phyloP scores from a whole-genome alignment of 305 asterid genomes.

The Fraxinus platypoda region DNA sequence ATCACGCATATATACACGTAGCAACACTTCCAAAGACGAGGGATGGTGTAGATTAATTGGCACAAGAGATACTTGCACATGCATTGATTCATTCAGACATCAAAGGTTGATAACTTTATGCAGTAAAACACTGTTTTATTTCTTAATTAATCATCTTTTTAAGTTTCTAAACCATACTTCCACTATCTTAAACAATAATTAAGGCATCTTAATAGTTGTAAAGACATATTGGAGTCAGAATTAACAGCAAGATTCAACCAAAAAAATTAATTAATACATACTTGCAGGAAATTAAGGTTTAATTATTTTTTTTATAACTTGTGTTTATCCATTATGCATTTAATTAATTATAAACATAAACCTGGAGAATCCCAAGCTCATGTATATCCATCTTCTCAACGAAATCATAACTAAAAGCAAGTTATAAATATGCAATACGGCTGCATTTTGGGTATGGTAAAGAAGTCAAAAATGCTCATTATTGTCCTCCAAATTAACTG shows the following conservation, averaged over 20 bases:
- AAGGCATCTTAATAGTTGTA: constrained; percentile 38
- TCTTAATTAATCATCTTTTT: constrained; percentile 32
- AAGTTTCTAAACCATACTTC: constrained; percentile 21
- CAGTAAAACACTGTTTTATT: constrained; percentile 34
- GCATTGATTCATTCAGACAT: constrained; percentile 32
- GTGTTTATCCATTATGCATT: constrained; percentile 18
- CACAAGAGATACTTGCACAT: constrained; percentile 19
- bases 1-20: neutral
- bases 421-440: neutral
- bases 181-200: constrained; percentile 25
- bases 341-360: neutral
- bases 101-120: constrained; percentile 44
- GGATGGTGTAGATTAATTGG: constrained; percentile 15
- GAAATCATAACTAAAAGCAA: neutral
- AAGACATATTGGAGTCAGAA: constrained; percentile 28
- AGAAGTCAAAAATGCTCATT: constrained; percentile 21
- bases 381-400: neutral
- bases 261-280: neutral
- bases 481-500: constrained; percentile 26
- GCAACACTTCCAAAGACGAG: constrained; percentile 22
- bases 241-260: constrained; percentile 2
- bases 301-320: neutral
- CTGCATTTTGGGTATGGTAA: neutral
- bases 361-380: neutral
- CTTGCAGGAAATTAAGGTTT: constrained; percentile 6